These are phyloP conservation scores for Aegilops umbellulata DNA, from an alignment of 176 grass and related monocot species.

Conservation along the genomic window DNA sequence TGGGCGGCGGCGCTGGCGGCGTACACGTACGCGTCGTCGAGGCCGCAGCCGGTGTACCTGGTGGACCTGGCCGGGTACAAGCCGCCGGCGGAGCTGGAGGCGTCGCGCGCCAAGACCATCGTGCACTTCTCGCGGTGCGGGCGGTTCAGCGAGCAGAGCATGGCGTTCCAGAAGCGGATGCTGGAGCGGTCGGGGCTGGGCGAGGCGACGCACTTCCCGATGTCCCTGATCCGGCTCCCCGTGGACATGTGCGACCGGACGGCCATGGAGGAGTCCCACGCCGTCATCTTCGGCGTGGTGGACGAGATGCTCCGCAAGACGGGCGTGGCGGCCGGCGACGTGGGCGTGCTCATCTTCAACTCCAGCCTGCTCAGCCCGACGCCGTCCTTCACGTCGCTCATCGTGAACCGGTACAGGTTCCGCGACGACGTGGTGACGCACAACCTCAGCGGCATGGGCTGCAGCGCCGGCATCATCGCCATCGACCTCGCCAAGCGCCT, in stretches of 20 bases:
- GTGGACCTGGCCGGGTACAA: conserved; percentile 60
- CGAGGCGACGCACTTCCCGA: conserved; percentile 72
- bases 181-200: conserved; percentile 83
- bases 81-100: conserved; percentile 40
- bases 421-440: conserved; percentile 50
- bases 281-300: conserved; percentile 70
- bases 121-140: conserved; percentile 56
- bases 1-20: conserved; percentile 1
- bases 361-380: conserved; percentile 85
- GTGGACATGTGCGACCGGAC: conserved; percentile 56
- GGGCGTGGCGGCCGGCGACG: conserved; percentile 7
- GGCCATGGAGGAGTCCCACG: conserved; percentile 75
- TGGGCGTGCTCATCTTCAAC: conserved; percentile 79
- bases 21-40: conserved; percentile 37
- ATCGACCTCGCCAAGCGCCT: conserved; percentile 83
- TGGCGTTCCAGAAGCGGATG: conserved; percentile 92
- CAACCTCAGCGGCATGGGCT: conserved; percentile 96
- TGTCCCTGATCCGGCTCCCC: conserved; percentile 54
- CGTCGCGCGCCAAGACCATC: conserved; percentile 59
- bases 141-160: conserved; percentile 51
- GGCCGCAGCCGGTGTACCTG: conserved; percentile 63
- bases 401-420: conserved; percentile 62
- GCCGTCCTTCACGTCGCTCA: conserved; percentile 78
- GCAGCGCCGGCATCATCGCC: conserved; percentile 90
- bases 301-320: conserved; percentile 59